A percentile compares a stretch with the other conserved stretches of the same genome.
Evolutionary conservation across 441 rosid genomes (phyloP).

Genomic region (Gossypium lobatum): DNA sequence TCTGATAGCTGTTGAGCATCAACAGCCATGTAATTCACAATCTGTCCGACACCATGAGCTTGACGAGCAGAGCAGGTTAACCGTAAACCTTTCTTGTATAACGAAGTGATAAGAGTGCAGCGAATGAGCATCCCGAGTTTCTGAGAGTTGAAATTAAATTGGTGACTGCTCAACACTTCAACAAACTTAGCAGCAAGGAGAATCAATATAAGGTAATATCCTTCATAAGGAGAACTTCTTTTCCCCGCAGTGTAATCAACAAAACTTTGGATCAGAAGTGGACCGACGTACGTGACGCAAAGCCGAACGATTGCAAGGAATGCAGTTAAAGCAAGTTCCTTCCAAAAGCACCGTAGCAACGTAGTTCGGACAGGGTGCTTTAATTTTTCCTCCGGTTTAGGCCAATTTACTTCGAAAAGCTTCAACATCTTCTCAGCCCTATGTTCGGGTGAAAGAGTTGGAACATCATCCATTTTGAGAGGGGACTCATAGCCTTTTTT

Average conservation of each 20-base stretch:
- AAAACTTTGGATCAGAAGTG: slow-evolving; percentile 70
- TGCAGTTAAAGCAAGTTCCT: slow-evolving; percentile 68
- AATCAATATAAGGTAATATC: slow-evolving; percentile 65
- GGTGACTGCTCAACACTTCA: slow-evolving; percentile 70
- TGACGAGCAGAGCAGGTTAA: slow-evolving; percentile 83
- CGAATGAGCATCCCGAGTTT: slow-evolving; percentile 89
- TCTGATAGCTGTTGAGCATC: slow-evolving; percentile 95
- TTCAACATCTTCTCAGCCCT: slow-evolving; percentile 61
- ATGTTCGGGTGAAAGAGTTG: slow-evolving; percentile 67
- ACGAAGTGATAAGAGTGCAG: slow-evolving; percentile 66
- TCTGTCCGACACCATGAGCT: slow-evolving; percentile 89
- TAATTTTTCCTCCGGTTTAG: slow-evolving; percentile 57
- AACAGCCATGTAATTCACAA: slow-evolving; percentile 93
- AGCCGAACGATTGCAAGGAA: slow-evolving; percentile 61
- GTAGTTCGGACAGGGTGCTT: slow-evolving; percentile 63
- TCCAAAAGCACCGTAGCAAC: slow-evolving; percentile 73
- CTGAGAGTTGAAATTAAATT: slow-evolving; percentile 83
- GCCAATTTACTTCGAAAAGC: slow-evolving; percentile 67
- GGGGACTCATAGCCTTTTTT: slow-evolving; percentile 75
- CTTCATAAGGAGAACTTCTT: slow-evolving; percentile 63
- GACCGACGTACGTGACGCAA: slow-evolving; percentile 76
- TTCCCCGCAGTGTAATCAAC: slow-evolving; percentile 73
- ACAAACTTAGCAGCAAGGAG: slow-evolving; percentile 71
- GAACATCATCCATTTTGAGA: slow-evolving; percentile 59
- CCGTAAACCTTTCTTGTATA: slow-evolving; percentile 72